Percentiles rank a stretch among this genome's conserved stretches.
These are phyloP conservation scores for Aspergillus incahuasiensis DNA, from an alignment of 495 filamentous ascomycete species.

Conservation along the genomic window DNA sequence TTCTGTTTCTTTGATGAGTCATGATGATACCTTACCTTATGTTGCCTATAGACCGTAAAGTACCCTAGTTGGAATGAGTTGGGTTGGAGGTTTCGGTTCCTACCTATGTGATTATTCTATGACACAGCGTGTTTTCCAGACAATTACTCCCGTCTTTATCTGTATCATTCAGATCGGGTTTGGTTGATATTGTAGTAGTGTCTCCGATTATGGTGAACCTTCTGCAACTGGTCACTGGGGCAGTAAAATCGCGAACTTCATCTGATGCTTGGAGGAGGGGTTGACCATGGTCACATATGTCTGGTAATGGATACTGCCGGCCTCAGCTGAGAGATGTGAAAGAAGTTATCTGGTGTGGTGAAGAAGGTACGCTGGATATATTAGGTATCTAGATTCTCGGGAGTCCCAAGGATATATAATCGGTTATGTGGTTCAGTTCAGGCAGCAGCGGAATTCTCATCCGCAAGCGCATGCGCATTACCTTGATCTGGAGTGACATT, in stretches of 20 bases:
- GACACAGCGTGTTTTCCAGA: no score
- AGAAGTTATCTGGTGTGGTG: no score
- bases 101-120: no score
- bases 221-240: slow-evolving; percentile 66
- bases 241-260: slow-evolving; percentile 74
- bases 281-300: slow-evolving; percentile 92
- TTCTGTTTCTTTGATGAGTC: slow-evolving; percentile 9
- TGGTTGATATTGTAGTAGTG: no score
- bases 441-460: not conserved
- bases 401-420: not conserved
- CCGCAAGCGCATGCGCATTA: not conserved
- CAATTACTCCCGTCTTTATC: no score
- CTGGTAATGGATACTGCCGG: slow-evolving; percentile 69
- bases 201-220: no score
- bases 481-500: slow-evolving; percentile 14
- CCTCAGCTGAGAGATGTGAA: no score
- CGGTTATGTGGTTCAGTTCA: not conserved
- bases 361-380: no score
- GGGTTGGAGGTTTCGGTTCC: not conserved
- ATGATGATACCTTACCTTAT: slow-evolving; percentile 12
- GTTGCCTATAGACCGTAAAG: slow-evolving; percentile 15
- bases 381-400: no score
- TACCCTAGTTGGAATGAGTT: slow-evolving; percentile 9
- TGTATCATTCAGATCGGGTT: no score
- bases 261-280: slow-evolving; percentile 73